These are phyloP conservation scores for Jacaranda mimosifolia DNA, from an alignment of 257 asterid genomes.

Conservation along the genomic window DNA sequence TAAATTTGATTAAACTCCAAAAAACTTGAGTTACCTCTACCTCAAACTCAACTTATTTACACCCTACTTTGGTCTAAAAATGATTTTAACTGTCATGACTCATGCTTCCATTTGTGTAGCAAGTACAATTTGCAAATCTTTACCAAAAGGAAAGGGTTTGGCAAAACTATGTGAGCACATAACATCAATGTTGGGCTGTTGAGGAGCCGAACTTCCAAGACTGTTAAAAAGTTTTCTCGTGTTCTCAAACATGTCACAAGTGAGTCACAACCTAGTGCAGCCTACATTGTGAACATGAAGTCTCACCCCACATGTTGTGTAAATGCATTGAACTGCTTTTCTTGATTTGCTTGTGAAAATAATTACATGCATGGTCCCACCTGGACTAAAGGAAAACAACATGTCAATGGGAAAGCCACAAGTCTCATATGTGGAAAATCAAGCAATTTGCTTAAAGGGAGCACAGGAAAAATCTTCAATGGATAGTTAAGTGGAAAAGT, in stretches of 20 bases:
- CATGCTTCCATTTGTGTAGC: background rate
- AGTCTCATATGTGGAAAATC: background rate
- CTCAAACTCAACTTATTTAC: too few relatives aligned
- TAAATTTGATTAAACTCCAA: too few relatives aligned
- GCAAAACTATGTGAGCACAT: constrained; percentile 16
- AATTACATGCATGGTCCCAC: constrained; percentile 41
- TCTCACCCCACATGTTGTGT: constrained; percentile 42
- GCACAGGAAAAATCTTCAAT: background rate
- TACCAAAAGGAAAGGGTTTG: background rate
- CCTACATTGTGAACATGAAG: constrained; percentile 33
- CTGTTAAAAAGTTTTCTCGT: constrained; percentile 10
- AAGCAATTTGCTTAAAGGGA: constrained; percentile 20
- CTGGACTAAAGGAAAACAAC: constrained; percentile 25
- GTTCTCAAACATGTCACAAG: constrained; percentile 43
- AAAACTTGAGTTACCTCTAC: too few relatives aligned
- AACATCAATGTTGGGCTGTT: constrained; percentile 24
- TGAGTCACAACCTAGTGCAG: constrained; percentile 32
- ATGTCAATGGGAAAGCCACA: constrained; percentile 29
- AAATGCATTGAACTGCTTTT: constrained; percentile 35
- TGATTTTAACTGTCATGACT: background rate
- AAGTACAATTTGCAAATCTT: background rate
- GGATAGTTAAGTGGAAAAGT: background rate
- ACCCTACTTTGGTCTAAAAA: background rate
- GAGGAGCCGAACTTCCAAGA: constrained; percentile 27
- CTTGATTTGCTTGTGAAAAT: constrained; percentile 31